Conservation (phyloP, 805 yeast species). For the Zygoascus biomembranicola region DNA sequence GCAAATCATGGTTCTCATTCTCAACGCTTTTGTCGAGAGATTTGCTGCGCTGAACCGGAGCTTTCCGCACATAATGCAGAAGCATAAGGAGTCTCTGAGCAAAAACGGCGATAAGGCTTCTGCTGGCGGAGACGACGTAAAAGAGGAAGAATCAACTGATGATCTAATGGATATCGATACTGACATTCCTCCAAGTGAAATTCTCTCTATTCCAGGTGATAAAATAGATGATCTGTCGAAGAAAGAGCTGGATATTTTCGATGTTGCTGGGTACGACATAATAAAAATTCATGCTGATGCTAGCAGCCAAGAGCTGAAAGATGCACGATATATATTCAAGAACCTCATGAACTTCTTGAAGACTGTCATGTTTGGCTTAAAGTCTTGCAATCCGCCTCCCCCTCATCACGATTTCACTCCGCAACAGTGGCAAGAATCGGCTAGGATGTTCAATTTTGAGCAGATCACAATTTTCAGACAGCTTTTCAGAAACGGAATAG, state of each 20-base stretch:
- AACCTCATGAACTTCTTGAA: conserved; percentile 85
- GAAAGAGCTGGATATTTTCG: conserved; percentile 31
- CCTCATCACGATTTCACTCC: conserved; percentile 41
- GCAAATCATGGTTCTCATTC: conserved; percentile 75
- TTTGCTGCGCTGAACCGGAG: conserved; percentile 69
- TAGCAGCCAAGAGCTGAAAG: conserved; percentile 64
- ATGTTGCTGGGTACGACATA: conserved; percentile 44
- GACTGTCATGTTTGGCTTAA: conserved; percentile 81
- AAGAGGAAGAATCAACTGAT: conserved; percentile 20
- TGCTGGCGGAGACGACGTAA: conserved; percentile 34
- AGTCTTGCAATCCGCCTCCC: conserved; percentile 75
- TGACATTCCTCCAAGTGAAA: not conserved
- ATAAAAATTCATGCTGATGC: conserved; percentile 47
- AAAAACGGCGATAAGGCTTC: conserved; percentile 10
- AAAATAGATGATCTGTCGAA: conserved; percentile 8
- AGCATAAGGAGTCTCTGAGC: conserved; percentile 42
- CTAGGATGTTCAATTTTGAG: conserved; percentile 74
- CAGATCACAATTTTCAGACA: conserved; percentile 71
- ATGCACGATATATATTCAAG: conserved; percentile 79
- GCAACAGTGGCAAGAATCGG: conserved; percentile 74
- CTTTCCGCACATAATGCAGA: conserved; percentile 54
- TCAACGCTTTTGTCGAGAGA: conserved; percentile 80
- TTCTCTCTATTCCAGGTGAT: conserved; percentile 7
- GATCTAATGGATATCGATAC: conserved; percentile 15
- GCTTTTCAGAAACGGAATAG: conserved; percentile 75